A percentile compares a stretch with the other conserved stretches of the same genome.
These are phyloP conservation scores for Ilyonectria robusta DNA, from an alignment of 2,329 filamentous ascomycete genomes.

Conservation along the genomic window DNA sequence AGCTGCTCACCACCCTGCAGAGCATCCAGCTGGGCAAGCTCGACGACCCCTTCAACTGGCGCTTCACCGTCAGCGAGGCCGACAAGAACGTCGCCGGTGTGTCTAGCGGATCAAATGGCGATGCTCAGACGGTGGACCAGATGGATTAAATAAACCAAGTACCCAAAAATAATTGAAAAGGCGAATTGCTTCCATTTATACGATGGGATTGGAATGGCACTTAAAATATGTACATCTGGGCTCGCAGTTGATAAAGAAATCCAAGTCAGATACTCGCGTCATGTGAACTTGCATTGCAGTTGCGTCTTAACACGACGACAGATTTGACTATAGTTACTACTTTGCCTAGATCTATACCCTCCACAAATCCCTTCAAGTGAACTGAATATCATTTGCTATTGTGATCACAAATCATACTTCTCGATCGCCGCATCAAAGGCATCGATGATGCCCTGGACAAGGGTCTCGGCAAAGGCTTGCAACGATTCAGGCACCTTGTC, in stretches of 20 bases:
- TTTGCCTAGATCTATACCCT: not conserved
- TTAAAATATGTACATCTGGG: not conserved
- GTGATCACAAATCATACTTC: constrained; percentile 43
- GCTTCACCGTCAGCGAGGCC: constrained; percentile 60
- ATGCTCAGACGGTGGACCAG: constrained; percentile 51
- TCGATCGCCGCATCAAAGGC: constrained; percentile 57
- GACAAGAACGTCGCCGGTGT: constrained; percentile 59
- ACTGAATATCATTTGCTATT: not conserved
- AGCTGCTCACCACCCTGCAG: constrained; percentile 82
- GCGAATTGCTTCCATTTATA: not conserved
- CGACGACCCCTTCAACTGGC: constrained; percentile 84
- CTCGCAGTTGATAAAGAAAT: not conserved
- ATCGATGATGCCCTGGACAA: constrained; percentile 56
- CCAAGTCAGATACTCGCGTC: not conserved
- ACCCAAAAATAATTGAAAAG: constrained; percentile 18
- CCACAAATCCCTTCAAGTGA: constrained; percentile 1
- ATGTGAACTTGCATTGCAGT: not conserved
- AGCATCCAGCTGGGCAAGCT: constrained; percentile 88
- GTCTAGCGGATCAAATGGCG: constrained; percentile 34
- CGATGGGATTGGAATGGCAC: not conserved
- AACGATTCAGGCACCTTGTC: constrained; percentile 57
- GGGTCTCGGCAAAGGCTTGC: constrained; percentile 49
- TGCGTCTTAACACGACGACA: not conserved
- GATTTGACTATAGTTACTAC: not conserved
- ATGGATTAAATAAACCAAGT: constrained; percentile 45